A percentile compares a stretch with the other conserved stretches of the same genome.
These are phyloP conservation scores for Termitomyces sp. DNA, from an alignment of 768 basidiomycete genomes.

Conservation along the genomic window DNA sequence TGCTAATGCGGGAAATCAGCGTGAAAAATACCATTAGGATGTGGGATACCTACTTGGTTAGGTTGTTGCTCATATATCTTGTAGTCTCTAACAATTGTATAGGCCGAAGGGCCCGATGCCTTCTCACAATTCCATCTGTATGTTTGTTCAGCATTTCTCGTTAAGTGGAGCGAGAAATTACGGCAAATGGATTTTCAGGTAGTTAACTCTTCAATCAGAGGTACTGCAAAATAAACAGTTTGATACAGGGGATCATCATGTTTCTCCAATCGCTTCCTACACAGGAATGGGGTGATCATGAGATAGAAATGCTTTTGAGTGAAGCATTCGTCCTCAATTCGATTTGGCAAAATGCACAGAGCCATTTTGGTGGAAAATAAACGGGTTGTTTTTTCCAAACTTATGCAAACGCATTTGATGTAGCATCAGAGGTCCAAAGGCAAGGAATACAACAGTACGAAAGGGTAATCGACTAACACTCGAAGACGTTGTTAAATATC, in stretches of 20 bases:
- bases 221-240: not conserved
- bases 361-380: constrained; percentile 68
- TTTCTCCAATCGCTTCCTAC: constrained; percentile 92
- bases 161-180: constrained; percentile 91
- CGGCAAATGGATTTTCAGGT: constrained; percentile 99
- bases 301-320: constrained; percentile 91
- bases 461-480: not conserved
- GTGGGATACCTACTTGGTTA: constrained; percentile 99
- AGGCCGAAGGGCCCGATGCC: constrained; percentile 97
- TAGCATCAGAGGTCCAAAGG: constrained; percentile 1
- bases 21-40: constrained; percentile 96
- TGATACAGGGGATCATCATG: constrained; percentile 90
- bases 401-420: constrained; percentile 5
- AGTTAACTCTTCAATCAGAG: constrained; percentile 14
- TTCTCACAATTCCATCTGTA: constrained; percentile 99
- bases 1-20: constrained; percentile 96
- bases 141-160: constrained; percentile 95
- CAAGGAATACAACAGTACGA: not conserved
- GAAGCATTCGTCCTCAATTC: constrained; percentile 94
- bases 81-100: not conserved
- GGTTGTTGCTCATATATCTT: constrained; percentile 20
- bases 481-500: not conserved
- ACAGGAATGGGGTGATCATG: constrained; percentile 92
- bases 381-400: constrained; percentile 1
- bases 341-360: constrained; percentile 91